Evolutionary conservation across 2,329 filamentous ascomycete genomes (phyloP), one percentile per base, ranked within the genome.

Genomic region (Hymenoscyphus fructigenus): DNA sequence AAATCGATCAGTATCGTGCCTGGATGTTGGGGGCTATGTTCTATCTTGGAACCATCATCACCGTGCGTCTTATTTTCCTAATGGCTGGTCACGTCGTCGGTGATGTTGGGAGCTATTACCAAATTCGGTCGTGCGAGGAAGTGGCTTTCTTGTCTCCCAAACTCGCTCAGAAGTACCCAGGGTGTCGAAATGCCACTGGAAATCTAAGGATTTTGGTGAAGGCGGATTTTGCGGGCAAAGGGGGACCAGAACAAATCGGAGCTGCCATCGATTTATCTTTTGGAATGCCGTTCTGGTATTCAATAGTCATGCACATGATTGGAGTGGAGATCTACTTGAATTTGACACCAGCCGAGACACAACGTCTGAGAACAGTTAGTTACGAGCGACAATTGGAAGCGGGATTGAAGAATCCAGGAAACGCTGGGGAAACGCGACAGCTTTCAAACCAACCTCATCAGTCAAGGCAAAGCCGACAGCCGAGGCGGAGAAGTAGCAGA

Each of bases 1-100:
- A 88, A 70, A 85, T 90, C 59, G 85, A 88, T 36, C 82, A 88
- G 70, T 86, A 89, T 66, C 80, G 86, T n/a, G n/a, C n/a, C n/a
- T 1, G 85, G 86, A 89, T 88, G 86, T 70, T 89, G 34, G 74
- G 86, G 26, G 79, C 82, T 7, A 83, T 82, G 82, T 76, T 82
- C 47, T 81, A 82, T 66, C 78, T 82, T n/a, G 79, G 79, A 2
- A 75, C 77, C 2, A 84, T 87, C 66, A 79, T 88, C 66, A 85
- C 84, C 0, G 74, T 78, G 55, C 81, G 85, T 10, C 66, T 85
- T 29, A 79, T 85, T 38, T 75, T 83, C 50, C 75, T 81, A 62
- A 74, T 82, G 44, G 69, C 78, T 0, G 78, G 79, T 1, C 67
- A 66, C 1, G 76, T 83, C 9, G 76, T 82, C 55, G 76, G 78